Conservation (phyloP, 2,329 filamentous ascomycete genomes). For the Colletotrichum tamarilloi region DNA sequence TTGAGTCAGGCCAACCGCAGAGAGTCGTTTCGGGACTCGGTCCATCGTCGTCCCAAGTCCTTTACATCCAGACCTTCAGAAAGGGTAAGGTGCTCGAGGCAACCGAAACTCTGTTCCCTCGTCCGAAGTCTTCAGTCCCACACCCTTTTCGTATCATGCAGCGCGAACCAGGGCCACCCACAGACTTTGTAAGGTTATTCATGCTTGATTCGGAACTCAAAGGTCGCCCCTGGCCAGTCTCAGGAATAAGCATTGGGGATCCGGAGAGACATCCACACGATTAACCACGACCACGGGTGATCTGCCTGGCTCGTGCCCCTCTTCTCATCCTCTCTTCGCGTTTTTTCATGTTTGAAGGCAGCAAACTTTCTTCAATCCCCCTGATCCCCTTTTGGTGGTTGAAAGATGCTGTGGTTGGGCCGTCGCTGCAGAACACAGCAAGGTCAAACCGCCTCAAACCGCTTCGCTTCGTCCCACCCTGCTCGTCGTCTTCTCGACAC, state of each 20-base stretch:
- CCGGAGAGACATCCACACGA: background rate
- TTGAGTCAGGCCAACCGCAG: conserved; percentile 28
- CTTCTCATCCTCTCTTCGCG: background rate
- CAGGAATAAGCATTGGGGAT: conserved; percentile 16
- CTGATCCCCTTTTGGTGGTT: background rate
- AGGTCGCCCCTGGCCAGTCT: conserved; percentile 17
- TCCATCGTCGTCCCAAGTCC: conserved; percentile 34
- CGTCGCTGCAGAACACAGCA: conserved; percentile 19
- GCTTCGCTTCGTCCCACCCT: conserved; percentile 16
- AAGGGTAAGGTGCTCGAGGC: conserved; percentile 22
- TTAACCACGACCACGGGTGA: conserved; percentile 13
- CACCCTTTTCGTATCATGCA: conserved; percentile 12
- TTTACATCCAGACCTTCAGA: conserved; percentile 31
- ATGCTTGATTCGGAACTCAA: conserved; percentile 26
- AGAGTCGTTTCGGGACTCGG: conserved; percentile 21
- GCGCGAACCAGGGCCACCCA: background rate
- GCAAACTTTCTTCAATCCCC: conserved; percentile 19
- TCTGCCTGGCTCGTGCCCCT: conserved; percentile 24
- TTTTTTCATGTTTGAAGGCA: conserved; percentile 18
- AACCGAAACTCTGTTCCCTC: conserved; percentile 32
- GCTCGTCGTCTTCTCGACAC: conserved; percentile 2
- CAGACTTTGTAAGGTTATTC: conserved; percentile 15
- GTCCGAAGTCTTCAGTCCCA: conserved; percentile 19
- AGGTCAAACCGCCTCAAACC: conserved; percentile 28
- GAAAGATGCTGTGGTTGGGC: background rate